Base-by-base conservation (phyloP, 2,329 filamentous ascomycete genomes). In the Arachnomyces sp. region DNA sequence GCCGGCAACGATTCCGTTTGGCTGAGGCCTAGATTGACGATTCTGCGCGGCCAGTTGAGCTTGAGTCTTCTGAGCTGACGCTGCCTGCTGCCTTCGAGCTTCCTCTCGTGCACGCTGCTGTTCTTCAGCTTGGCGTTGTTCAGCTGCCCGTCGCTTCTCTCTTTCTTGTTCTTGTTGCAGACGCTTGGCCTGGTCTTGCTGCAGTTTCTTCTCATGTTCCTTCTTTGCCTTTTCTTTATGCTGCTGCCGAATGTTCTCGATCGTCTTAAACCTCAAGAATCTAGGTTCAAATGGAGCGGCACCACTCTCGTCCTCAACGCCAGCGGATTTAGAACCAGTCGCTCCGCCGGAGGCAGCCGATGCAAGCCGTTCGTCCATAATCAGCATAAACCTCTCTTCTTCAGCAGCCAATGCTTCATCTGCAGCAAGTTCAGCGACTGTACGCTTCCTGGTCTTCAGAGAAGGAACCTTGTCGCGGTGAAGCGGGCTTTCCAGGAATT, bases 331-430 rank as follows among this genome's bases (percentile, higher is more conserved):
- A 9, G 71, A 65, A 2, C 73, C 73, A 42, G 75, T 72, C 44
- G 78, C 74, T 6, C 74, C 74, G 14, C 73, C 70, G 3, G 75
- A 72, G 11, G 71, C 70, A 31, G 71, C 75, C 1, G 82, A 72
- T 9, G 79, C 75, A 44, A 88, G 74, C 4, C 87, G 77, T 52
- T 95, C 90, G 55, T 98, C 92, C 64, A 89, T 79, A 15, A 86
- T 82, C 37, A 96, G 80, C 87, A 98, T 92, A 51, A 87, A 93
- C 34, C 87, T 78, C 63, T 98, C 89, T 48, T 87, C 81, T 44
- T 88, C 86, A 15, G 89, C 90, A 1, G 88, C 87, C 44, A 87
- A 74, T 1, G 92, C 90, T 65, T 98, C 89, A 56, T 98, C 92
- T 6, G 90, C 90, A 7, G 87, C 92, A 69, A 96, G 79, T 59